Percentiles rank a stretch among this genome's conserved stretches.
Evolutionary conservation across 148 eudicot genomes (phyloP).

Genomic region (Mesembryanthemum crystallinum): DNA sequence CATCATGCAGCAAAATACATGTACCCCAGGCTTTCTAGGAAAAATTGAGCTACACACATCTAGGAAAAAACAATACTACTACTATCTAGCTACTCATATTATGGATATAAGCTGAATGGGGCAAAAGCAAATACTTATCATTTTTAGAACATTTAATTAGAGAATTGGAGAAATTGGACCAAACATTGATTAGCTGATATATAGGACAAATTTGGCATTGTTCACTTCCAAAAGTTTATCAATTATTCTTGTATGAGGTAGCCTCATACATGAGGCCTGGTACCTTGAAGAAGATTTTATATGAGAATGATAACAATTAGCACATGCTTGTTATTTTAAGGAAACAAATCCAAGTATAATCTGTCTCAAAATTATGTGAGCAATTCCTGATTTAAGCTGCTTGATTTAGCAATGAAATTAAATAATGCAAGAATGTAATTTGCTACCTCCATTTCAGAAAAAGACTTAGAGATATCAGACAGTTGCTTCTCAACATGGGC

Average conservation of each 20-base stretch:
- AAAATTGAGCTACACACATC: neutral
- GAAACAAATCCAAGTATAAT: neutral
- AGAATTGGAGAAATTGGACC: neutral
- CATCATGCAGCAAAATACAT: neutral
- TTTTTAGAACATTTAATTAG: neutral
- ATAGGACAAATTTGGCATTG: too few relatives aligned
- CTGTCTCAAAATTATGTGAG: neutral
- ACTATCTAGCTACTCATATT: neutral
- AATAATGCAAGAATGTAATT: neutral
- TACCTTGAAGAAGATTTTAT: too few relatives aligned
- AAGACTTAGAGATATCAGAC: constrained; percentile 24
- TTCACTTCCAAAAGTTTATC: too few relatives aligned
- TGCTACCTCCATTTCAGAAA: constrained; percentile 33
- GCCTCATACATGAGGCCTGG: too few relatives aligned
- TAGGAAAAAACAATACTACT: too few relatives aligned
- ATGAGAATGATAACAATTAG: neutral
- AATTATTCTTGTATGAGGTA: too few relatives aligned
- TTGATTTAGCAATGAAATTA: neutral
- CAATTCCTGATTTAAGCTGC: neutral
- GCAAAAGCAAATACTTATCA: neutral
- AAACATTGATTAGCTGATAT: too few relatives aligned
- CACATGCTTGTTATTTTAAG: neutral
- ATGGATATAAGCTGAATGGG: neutral
- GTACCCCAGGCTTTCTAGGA: neutral
- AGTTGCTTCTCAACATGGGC: constrained; percentile 36